These are phyloP conservation scores for Neophaeococcomyces mojaviensis DNA, from an alignment of 2,329 filamentous ascomycete genomes.

Conservation along the genomic window DNA sequence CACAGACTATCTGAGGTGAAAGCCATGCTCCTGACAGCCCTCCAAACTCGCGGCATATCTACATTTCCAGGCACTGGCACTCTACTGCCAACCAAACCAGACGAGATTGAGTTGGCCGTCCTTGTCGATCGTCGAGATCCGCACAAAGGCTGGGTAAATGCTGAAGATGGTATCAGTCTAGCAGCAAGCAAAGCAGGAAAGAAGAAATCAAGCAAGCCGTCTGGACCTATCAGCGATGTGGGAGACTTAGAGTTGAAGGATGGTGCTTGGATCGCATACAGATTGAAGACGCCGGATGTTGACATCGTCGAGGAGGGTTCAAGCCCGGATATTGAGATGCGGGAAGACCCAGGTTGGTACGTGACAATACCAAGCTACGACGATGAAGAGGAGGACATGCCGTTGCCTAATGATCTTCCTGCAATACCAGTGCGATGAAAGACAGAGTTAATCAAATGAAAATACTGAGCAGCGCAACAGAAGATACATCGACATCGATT, in stretches of 20 bases:
- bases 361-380: conserved; percentile 26
- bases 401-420: conserved; percentile 37
- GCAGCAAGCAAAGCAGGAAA: conserved; percentile 16
- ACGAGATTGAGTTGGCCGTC: conserved; percentile 41
- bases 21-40: conserved; percentile 49
- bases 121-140: conserved; percentile 42
- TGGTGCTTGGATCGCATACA: conserved; percentile 34
- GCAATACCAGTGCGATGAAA: too few species aligned
- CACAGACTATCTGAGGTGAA: conserved; percentile 47
- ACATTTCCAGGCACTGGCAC: conserved; percentile 30
- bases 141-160: conserved; percentile 42
- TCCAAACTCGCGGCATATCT: conserved; percentile 40
- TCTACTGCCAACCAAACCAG: conserved; percentile 31
- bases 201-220: conserved; percentile 27
- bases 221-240: conserved; percentile 26
- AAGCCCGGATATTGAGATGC: conserved; percentile 73
- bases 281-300: conserved; percentile 20
- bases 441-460: too few species aligned
- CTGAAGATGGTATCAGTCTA: conserved; percentile 22
- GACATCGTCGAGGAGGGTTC: conserved; percentile 30
- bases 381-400: conserved; percentile 43
- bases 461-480: too few species aligned
- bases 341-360: conserved; percentile 61
- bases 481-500: too few species aligned
- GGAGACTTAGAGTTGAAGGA: conserved; percentile 33